A percentile compares a stretch with the other conserved stretches of the same genome.
phyloP scores from a whole-genome alignment of 352 stramenopile genomes.

The Phytophthora meadii region DNA sequence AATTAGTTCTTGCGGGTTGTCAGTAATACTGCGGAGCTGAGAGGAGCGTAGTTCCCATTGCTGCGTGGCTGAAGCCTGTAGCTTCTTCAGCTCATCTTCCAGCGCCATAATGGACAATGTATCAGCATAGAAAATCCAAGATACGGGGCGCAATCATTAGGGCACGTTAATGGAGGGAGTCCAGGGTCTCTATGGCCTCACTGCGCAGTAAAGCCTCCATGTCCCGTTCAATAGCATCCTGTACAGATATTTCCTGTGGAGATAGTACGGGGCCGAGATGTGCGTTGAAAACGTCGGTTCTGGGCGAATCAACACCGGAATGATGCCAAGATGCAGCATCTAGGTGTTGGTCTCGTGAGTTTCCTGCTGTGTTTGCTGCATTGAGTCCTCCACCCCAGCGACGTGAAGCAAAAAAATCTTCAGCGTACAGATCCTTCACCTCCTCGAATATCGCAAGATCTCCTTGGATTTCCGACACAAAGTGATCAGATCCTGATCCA shows the following conservation, averaged over 20 bases:
- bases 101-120: constrained; percentile 7
- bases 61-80: constrained; percentile 16
- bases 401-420: constrained; percentile 42
- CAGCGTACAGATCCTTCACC: constrained; percentile 47
- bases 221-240: constrained; percentile 34
- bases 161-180: constrained; percentile 3
- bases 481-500: constrained; percentile 8
- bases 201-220: constrained; percentile 27
- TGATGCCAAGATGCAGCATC: constrained; percentile 8
- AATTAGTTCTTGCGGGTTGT: constrained; percentile 33
- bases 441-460: constrained; percentile 57
- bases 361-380: background rate
- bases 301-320: background rate
- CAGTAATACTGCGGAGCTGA: constrained; percentile 16
- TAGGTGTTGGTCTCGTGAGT: background rate
- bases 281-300: background rate
- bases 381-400: constrained; percentile 19
- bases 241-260: constrained; percentile 25
- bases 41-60: constrained; percentile 27
- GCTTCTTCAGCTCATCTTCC: constrained; percentile 32
- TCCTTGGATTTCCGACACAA: constrained; percentile 18
- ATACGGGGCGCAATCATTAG: constrained; percentile 3
- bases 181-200: constrained; percentile 7
- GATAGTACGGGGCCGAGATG: constrained; percentile 1
- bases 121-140: constrained; percentile 4